These are phyloP conservation scores for Erigeron philadelphicus DNA, from an alignment of 140 eudicot genomes.

Conservation along the genomic window DNA sequence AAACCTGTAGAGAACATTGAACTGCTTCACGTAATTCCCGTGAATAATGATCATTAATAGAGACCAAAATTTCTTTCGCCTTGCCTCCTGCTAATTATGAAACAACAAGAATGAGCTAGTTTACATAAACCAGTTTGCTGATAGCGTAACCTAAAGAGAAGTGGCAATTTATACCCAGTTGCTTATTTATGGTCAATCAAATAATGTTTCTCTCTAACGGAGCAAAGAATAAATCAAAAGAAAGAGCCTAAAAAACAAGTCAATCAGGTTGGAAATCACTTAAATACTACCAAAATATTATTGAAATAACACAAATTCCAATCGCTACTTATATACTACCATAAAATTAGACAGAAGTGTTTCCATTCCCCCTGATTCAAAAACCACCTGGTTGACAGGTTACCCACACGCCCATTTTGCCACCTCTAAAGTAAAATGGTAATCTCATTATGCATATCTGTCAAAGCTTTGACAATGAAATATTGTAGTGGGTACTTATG, in stretches of 20 bases:
- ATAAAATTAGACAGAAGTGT: not conserved
- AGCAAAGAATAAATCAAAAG: not conserved
- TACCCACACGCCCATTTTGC: slow-evolving; percentile 1
- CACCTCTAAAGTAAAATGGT: slow-evolving; percentile 1
- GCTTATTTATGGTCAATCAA: not conserved
- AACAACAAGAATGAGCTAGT: slow-evolving; percentile 21
- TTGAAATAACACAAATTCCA: too few relatives aligned
- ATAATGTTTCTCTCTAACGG: not conserved
- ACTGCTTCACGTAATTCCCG: slow-evolving; percentile 56
- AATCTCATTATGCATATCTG: not conserved
- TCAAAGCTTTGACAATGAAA: slow-evolving; percentile 16
- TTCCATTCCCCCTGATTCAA: not conserved
- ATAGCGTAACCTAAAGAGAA: not conserved
- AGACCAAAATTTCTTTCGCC: slow-evolving; percentile 50
- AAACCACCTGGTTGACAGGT: not conserved
- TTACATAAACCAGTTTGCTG: slow-evolving; percentile 10
- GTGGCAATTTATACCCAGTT: slow-evolving; percentile 3
- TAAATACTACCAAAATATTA: too few relatives aligned
- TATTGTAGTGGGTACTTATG: slow-evolving; percentile 9
- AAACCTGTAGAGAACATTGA: slow-evolving; percentile 55
- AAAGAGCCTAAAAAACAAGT: not conserved
- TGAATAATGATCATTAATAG: slow-evolving; percentile 54
- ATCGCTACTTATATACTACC: too few relatives aligned
- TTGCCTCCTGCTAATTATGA: slow-evolving; percentile 34
- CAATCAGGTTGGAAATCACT: not conserved